These are phyloP conservation scores for Fagopyrum tataricum DNA, from an alignment of 148 eudicot genomes.

Conservation along the genomic window DNA sequence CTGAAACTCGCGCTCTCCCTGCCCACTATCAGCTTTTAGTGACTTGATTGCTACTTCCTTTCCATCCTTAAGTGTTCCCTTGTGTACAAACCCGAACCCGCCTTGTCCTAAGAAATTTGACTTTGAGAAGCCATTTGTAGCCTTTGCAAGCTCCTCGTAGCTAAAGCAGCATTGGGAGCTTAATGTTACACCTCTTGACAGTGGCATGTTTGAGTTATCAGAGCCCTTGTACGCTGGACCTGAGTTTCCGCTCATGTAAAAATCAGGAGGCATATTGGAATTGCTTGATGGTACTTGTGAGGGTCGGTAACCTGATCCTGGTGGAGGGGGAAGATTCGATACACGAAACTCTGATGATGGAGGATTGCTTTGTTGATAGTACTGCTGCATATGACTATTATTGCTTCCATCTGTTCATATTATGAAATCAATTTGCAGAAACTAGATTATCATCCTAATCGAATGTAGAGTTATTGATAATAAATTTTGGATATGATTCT, in stretches of 20 bases:
- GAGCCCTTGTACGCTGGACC: constrained; percentile 53
- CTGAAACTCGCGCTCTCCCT: constrained; percentile 93
- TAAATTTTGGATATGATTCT: neutral
- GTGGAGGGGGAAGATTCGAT: constrained; percentile 32
- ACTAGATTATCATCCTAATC: neutral
- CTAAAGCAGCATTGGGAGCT: constrained; percentile 63
- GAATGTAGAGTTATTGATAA: too few relatives aligned
- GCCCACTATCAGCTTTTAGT: constrained; percentile 82
- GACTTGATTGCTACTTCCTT: constrained; percentile 88
- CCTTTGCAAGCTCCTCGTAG: constrained; percentile 77
- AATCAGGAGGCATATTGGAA: constrained; percentile 5
- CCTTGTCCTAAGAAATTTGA: constrained; percentile 92
- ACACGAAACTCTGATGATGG: constrained; percentile 38
- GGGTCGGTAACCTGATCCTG: constrained; percentile 37
- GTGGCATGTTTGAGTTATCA: constrained; percentile 34
- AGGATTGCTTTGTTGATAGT: constrained; percentile 27
- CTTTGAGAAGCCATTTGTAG: constrained; percentile 81
- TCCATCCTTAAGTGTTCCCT: constrained; percentile 83
- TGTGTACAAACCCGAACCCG: constrained; percentile 90
- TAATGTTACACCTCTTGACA: constrained; percentile 54
- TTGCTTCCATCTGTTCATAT: constrained; percentile 40
- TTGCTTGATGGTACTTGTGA: constrained; percentile 24
- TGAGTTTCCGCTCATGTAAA: constrained; percentile 47
- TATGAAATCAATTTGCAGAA: neutral
- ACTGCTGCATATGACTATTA: constrained; percentile 8